These are phyloP conservation scores for Kalmanozyma brasiliensis DNA, from an alignment of 1,284 basidiomycete species.

Conservation along the genomic window DNA sequence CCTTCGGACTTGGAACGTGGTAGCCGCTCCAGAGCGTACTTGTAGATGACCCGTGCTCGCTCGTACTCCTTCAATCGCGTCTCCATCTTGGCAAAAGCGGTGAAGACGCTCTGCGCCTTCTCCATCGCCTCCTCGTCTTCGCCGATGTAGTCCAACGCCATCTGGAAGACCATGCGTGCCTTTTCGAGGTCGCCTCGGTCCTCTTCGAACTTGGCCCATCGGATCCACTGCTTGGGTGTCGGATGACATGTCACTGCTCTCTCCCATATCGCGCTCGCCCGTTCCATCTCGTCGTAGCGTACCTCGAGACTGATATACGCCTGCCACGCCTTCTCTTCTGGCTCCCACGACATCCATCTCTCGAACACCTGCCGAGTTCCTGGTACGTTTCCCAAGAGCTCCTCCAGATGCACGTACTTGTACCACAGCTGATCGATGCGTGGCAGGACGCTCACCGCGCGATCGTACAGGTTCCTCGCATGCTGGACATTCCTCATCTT, in stretches of 20 bases:
- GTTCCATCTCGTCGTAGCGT: conserved; percentile 88
- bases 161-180: conserved; percentile 94
- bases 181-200: conserved; percentile 83
- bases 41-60: conserved; percentile 94
- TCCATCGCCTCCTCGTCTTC: conserved; percentile 97
- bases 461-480: conserved; percentile 94
- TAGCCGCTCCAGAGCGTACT: conserved; percentile 90
- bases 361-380: conserved; percentile 98
- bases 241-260: conserved; percentile 92
- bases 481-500: conserved; percentile 97
- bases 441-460: conserved; percentile 93
- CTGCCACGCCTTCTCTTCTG: conserved; percentile 99
- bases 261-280: conserved; percentile 92
- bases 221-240: conserved; percentile 94
- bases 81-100: conserved; percentile 98
- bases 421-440: conserved; percentile 90
- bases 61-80: conserved; percentile 94
- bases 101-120: conserved; percentile 95
- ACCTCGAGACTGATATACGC: conserved; percentile 97
- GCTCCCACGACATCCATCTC: conserved; percentile 99
- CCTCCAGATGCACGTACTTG: conserved; percentile 98
- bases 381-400: conserved; percentile 92
- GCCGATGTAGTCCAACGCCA: conserved; percentile 94
- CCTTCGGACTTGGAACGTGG: conserved; percentile 87
- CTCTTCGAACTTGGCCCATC: conserved; percentile 96